These are phyloP conservation scores for Calcarisporium arbuscula DNA, from an alignment of 2,329 filamentous ascomycete species.

Conservation along the genomic window DNA sequence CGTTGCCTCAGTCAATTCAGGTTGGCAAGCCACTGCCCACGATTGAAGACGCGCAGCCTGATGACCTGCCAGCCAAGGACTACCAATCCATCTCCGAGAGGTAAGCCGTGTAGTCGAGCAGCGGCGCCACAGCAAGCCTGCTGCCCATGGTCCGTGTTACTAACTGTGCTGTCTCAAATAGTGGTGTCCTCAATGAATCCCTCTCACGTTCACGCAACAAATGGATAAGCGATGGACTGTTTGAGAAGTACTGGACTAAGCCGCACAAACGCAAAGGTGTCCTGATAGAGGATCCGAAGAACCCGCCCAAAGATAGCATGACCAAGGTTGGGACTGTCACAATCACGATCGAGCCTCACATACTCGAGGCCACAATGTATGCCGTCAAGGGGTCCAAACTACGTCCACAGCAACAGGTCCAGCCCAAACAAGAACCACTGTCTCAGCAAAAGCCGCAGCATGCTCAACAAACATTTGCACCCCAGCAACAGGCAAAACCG, in stretches of 20 bases:
- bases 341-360: conserved; percentile 73
- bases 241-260: conserved; percentile 74
- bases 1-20: conserved; percentile 56
- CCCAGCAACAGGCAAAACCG: conserved; percentile 10
- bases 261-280: conserved; percentile 62
- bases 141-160: conserved; percentile 12
- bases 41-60: conserved; percentile 59
- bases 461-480: conserved; percentile 9
- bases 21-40: conserved; percentile 66
- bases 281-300: conserved; percentile 56
- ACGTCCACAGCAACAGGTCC: conserved; percentile 23
- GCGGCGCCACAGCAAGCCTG: conserved; percentile 1
- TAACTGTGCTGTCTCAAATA: conserved; percentile 23
- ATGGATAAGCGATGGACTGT: conserved; percentile 67
- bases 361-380: conserved; percentile 70
- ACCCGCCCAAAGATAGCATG: conserved; percentile 66
- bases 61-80: conserved; percentile 55
- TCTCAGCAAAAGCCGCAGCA: conserved; percentile 6
- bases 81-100: conserved; percentile 71
- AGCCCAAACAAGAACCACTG: conserved; percentile 6
- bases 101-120: no score
- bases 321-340: conserved; percentile 65
- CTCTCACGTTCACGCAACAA: conserved; percentile 64
- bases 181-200: conserved; percentile 69
- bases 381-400: conserved; percentile 60